phyloP scores from a whole-genome alignment of 2,329 filamentous ascomycete genomes.

The Colletotrichum incanum region DNA sequence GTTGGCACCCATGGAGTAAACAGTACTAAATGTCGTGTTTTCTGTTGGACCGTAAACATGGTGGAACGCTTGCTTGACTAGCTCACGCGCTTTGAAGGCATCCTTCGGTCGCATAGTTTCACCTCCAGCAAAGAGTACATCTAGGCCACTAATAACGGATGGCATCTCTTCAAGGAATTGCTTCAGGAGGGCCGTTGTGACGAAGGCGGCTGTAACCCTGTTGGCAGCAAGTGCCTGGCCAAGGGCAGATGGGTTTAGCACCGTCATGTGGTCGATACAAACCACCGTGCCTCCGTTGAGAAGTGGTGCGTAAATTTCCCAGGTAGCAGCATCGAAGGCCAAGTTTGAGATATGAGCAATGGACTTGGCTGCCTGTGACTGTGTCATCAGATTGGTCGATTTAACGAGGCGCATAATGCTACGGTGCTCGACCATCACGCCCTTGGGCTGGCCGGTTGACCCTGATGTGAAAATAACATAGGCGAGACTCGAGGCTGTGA shows the following conservation, averaged over 20 bases:
- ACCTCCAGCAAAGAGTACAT: conserved; percentile 55
- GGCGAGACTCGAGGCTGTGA: conserved; percentile 38
- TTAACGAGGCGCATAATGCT: conserved; percentile 39
- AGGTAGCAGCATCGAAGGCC: conserved; percentile 45
- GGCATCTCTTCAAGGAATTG: conserved; percentile 51
- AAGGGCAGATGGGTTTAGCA: conserved; percentile 39
- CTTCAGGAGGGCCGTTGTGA: conserved; percentile 39
- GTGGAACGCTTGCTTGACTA: neutral
- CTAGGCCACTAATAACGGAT: conserved; percentile 52
- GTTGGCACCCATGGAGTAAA: neutral
- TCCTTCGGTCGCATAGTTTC: conserved; percentile 45
- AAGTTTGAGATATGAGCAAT: conserved; percentile 33
- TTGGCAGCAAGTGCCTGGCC: conserved; percentile 46
- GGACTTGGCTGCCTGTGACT: neutral
- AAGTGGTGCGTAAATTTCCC: conserved; percentile 44
- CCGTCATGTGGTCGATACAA: conserved; percentile 44
- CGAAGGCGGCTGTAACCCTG: conserved; percentile 54
- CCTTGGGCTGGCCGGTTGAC: conserved; percentile 66
- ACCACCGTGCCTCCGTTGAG: conserved; percentile 45
- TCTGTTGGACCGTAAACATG: conserved; percentile 45
- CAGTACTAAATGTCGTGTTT: conserved; percentile 21
- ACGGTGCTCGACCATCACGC: conserved; percentile 55
- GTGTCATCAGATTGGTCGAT: neutral
- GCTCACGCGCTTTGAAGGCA: conserved; percentile 1
- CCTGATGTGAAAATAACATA: conserved; percentile 67